phyloP scores from a whole-genome alignment of 2,329 filamentous ascomycete genomes.

The Diaporthe australafricana region DNA sequence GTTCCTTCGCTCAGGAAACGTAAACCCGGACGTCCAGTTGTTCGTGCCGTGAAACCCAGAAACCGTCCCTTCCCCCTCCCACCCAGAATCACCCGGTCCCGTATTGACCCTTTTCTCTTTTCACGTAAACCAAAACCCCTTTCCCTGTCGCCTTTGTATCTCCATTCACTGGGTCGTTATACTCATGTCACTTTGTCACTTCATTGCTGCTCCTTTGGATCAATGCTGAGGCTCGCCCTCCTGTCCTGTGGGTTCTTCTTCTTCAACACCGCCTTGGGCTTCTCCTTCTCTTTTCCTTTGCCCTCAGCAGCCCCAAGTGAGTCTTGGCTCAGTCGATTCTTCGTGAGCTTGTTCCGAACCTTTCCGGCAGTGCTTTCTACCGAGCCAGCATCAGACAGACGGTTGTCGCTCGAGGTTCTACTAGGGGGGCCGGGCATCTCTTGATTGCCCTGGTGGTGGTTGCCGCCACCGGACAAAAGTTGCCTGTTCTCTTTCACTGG shows the following conservation, averaged over 20 bases:
- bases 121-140: not conserved
- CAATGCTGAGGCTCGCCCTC: constrained; percentile 39
- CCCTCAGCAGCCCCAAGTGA: constrained; percentile 16
- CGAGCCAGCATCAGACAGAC: constrained; percentile 45
- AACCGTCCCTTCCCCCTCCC: not conserved
- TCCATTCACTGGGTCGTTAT: not conserved
- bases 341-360: constrained; percentile 39
- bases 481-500: constrained; percentile 42
- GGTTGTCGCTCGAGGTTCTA: constrained; percentile 49
- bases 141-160: not conserved
- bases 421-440: constrained; percentile 41
- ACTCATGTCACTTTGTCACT: not conserved
- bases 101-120: constrained; percentile 4
- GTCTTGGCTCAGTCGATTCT: constrained; percentile 33
- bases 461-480: constrained; percentile 32
- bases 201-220: constrained; percentile 31
- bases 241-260: constrained; percentile 45
- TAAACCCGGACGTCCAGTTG: constrained; percentile 15
- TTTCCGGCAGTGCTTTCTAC: constrained; percentile 37
- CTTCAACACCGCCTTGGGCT: constrained; percentile 35
- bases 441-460: not conserved
- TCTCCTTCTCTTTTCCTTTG: constrained; percentile 35
- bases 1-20: not conserved
- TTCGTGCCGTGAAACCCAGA: constrained; percentile 11
- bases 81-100: too few relatives aligned